These are phyloP conservation scores for Bonia amplexicaulis DNA, from an alignment of 176 grass and related monocot species.

Conservation along the genomic window DNA sequence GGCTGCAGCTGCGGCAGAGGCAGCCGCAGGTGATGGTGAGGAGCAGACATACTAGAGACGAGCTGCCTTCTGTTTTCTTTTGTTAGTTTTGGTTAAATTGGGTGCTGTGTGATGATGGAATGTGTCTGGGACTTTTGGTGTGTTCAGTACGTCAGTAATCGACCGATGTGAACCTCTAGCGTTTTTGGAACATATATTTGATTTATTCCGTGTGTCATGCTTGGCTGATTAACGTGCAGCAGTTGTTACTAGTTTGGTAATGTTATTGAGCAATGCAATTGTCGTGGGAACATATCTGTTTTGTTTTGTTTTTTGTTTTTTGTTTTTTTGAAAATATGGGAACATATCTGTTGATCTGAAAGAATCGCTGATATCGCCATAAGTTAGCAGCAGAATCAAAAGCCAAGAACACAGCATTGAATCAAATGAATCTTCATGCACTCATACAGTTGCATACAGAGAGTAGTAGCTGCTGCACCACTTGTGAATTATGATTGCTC, in stretches of 20 bases:
- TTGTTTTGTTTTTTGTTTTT: too few relatives aligned
- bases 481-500: slow-evolving; percentile 6
- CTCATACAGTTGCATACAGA: background rate
- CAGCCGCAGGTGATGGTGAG: slow-evolving; percentile 25
- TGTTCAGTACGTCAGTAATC: background rate
- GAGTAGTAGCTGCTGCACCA: background rate
- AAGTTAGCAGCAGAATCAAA: background rate
- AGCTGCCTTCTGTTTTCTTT: background rate
- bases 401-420: background rate
- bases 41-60: slow-evolving; percentile 23
- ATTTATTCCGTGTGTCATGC: background rate
- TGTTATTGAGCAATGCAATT: background rate
- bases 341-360: background rate
- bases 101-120: background rate
- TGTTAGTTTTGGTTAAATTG: background rate
- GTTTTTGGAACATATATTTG: background rate
- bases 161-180: background rate
- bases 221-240: background rate
- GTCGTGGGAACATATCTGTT: background rate
- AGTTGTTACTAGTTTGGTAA: background rate
- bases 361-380: background rate
- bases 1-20: slow-evolving; percentile 40
- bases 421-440: background rate
- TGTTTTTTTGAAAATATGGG: background rate
- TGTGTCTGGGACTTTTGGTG: background rate